Evolutionary conservation across 108 stramenopile genomes (phyloP).

Genomic region (Aureococcus anophagefferens): DNA sequence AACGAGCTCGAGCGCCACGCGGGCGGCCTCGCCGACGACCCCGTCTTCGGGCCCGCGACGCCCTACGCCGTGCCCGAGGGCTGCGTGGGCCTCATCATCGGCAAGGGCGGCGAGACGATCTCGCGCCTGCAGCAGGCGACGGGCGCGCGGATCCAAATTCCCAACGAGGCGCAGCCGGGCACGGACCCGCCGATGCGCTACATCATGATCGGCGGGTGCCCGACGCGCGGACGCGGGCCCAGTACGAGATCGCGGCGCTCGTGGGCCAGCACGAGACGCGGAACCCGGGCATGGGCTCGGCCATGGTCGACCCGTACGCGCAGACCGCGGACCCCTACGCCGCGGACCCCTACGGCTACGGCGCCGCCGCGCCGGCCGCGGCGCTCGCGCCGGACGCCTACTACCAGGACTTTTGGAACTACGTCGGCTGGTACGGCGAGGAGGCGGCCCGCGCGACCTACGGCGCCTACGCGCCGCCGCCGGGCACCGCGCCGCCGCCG

Average conservation of each 20-base stretch:
- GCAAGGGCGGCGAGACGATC: conserved; percentile 85
- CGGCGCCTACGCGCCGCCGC: conserved; percentile 74
- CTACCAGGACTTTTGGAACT: conserved; percentile 77
- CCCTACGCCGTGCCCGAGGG: conserved; percentile 54
- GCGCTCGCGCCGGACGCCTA: conserved; percentile 57
- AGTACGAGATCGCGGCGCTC: neutral
- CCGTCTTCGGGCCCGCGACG: conserved; percentile 23
- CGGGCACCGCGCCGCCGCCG: conserved; percentile 71
- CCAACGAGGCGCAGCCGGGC: conserved; percentile 50
- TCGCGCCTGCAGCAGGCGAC: conserved; percentile 76
- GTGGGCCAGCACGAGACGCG: neutral
- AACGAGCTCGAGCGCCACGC: conserved; percentile 34
- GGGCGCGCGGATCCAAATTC: conserved; percentile 84
- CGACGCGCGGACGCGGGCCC: neutral
- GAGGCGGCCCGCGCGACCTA: conserved; percentile 72
- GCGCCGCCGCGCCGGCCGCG: conserved; percentile 2
- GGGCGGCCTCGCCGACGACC: conserved; percentile 8
- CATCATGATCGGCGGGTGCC: neutral
- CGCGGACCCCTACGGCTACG: too few species aligned
- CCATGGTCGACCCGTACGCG: neutral
- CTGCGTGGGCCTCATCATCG: conserved; percentile 92
- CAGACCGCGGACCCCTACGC: neutral
- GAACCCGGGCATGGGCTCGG: too few species aligned
- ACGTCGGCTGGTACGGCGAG: conserved; percentile 58
- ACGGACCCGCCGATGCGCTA: neutral